Base-by-base conservation (phyloP, 2,329 filamentous ascomycete genomes). In the Colletotrichum lindemuthianum region DNA sequence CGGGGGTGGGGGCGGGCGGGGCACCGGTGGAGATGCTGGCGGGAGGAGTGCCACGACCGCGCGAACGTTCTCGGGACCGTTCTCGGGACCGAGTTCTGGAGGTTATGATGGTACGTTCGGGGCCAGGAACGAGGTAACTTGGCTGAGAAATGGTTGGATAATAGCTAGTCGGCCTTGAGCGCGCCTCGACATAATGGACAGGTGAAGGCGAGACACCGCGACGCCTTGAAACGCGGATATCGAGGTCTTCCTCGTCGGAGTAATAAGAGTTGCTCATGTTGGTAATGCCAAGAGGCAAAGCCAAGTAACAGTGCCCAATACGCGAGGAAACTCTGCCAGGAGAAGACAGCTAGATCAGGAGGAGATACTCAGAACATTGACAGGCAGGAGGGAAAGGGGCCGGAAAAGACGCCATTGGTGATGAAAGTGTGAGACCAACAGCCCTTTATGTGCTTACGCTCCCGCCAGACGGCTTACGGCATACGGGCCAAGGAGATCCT, bases 171-270 rank as follows among this genome's bases (percentile, higher is more conserved):
- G 76, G 76, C 40, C 75, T 77, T 10, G 75, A 73, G 33, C 71
- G 69, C 41, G 76, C 73, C 39, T 80, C 76, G 39, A 86, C 81
- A 69, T 84, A 86, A 63, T 82, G 78, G 9, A 81, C 76, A 49
- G 79, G 74, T 11, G 71, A 74, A 4, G 78, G 76, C 33, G 79
- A 78, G n/a, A 75, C 77, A 4, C 73, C 75, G 41, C 77, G 78
- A 33, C 78, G 79, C 61, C 72, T 77, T 13, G 67, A 66, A 65
- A 85, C 73, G 48, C 76, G 83, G 68, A 87, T 79, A 69, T 88
- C 82, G 54, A 86, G 70, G 50, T 88, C 86, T 36, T 86, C 85
- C 39, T 87, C 84, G 68, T 84, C 81, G 59, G 82, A 79, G 69
- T 81, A 84, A 70, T 81, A 81, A 67, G 24, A 24, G 24, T 71